Base-by-base conservation (phyloP, 345 rosid genomes). In the Toxicodendron radicans region DNA sequence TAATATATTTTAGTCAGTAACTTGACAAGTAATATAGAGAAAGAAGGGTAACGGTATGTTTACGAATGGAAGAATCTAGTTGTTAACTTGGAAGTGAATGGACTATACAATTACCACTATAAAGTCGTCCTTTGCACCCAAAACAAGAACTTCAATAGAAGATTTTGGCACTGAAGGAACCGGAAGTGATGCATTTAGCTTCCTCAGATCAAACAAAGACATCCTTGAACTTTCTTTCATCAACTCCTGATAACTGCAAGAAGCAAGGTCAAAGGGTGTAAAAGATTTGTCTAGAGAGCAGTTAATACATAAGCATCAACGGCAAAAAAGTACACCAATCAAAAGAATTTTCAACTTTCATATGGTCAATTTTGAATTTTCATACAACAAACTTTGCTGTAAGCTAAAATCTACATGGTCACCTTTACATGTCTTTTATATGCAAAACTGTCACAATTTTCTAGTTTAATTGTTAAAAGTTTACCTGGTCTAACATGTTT, bases 131-230 rank as follows among this genome's bases (percentile, higher is more conserved):
- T 74, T 81, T 24, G 95, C 97, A 24, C 98, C 98, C 78, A 92
- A 4, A 30, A 94, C 92, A 27, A 92, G 87, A 75, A 92, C 73
- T 70, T 81, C 71, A 32, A 81, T 76, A 3, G 86, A 79, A 76
- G 85, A 82, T 24, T 86, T 75, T 27, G 86, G 83, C 68, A 81
- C 77, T 61, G 89, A 81, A 52, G 92, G 91, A 70, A 94, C 98
- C 0, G 98, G 95, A 78, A 94, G 97, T 43, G 95, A 89, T 51
- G 89, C 88, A 46, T 94, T 94, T 76, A 94, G 85, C 89, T 89
- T 88, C 79, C 90, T 89, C 57, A 94, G 83, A 83, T 94, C 97
- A 82, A 92, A 92, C 78, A 94, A 24, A 2, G 97, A 86, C 85
- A 87, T 72, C 60, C 86, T 82, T n/a, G 95, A 90, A 73, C 97